Evolutionary conservation across 177 flowering plant species (phyloP), one percentile per base, ranked within the genome.

Genomic region (Vitis hybrid): DNA sequence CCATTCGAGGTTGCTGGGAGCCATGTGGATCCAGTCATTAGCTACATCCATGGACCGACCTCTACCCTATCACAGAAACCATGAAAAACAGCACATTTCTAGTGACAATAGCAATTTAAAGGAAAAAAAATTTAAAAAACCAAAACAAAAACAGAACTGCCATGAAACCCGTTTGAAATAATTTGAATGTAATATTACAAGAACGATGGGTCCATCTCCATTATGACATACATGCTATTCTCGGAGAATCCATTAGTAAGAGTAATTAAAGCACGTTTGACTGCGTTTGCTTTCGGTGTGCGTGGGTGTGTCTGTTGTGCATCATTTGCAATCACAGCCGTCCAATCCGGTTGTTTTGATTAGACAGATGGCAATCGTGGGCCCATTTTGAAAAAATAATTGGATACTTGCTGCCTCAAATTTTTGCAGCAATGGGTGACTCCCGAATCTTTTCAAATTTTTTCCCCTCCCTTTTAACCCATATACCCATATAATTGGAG

Each of bases 151-250:
- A 26, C 29, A 26, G 29, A 26, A 26, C 5, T 26, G 3, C 0
- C 29, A 26, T 26, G 29, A 26, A 26, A 26, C 29, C 29, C 29
- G 0, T 26, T 26, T 26, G 8, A 39, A 39, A 39, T 39, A 39
- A 39, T 39, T 39, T 39, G 45, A 39, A 39, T 39, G 45, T 39
- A 39, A 39, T 5, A 39, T 39, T 39, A 39, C 45, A 39, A 5
- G 45, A 39, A 39, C 7, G 45, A 39, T 39, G 68, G 74, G 49
- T 53, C 71, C 68, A 59, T 31, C 56, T 57, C 62, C 73, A 71
- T 71, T 68, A 76, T 68, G 71, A 62, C 29, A 48, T 72, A 68
- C 79, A 71, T 72, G 75, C 79, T 66, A 68, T 68, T 76, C 70
- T 68, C 18, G 70, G 67, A 64, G 57, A 70, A 16, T 56, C 63